These are phyloP conservation scores for Hsuehochloa calcarea DNA, from an alignment of 176 grass and related monocot genomes.

Conservation along the genomic window DNA sequence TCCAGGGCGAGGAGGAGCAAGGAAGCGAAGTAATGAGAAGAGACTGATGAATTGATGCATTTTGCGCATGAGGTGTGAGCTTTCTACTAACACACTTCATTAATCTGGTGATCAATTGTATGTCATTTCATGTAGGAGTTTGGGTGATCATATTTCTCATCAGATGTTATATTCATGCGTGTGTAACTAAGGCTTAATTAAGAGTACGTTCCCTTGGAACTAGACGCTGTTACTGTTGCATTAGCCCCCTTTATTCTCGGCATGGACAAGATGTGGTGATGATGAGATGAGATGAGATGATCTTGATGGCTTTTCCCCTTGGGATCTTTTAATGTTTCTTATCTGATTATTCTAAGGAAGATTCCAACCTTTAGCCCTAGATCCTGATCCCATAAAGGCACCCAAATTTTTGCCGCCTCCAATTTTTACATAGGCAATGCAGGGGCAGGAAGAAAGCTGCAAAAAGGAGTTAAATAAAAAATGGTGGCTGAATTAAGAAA, in stretches of 20 bases:
- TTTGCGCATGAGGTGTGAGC: constrained; percentile 6
- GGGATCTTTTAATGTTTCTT: constrained; percentile 50
- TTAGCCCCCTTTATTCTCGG: constrained; percentile 19
- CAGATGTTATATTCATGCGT: constrained; percentile 33
- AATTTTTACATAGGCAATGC: constrained; percentile 5
- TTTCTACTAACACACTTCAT: constrained; percentile 33
- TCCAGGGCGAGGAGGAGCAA: constrained; percentile 77
- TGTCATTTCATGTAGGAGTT: constrained; percentile 65
- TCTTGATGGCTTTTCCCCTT: constrained; percentile 40
- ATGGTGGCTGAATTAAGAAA: constrained; percentile 33
- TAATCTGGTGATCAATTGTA: constrained; percentile 30
- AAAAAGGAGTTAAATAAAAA: constrained; percentile 20
- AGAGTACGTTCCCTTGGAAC: constrained; percentile 38
- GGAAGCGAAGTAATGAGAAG: constrained; percentile 41
- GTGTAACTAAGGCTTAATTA: constrained; percentile 32
- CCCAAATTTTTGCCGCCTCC: constrained; percentile 6
- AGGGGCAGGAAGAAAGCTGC: constrained; percentile 30
- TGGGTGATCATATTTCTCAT: constrained; percentile 27
- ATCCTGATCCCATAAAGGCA: constrained; percentile 49
- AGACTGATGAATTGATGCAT: constrained; percentile 1
- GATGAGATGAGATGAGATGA: constrained; percentile 31
- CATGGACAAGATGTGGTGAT: constrained; percentile 51
- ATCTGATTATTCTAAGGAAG: constrained; percentile 42
- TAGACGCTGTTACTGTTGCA: constrained; percentile 50
- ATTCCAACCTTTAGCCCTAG: constrained; percentile 44